These are phyloP conservation scores for Sextonia rubra DNA, from an alignment of 164 flowering plant species.

Conservation along the genomic window DNA sequence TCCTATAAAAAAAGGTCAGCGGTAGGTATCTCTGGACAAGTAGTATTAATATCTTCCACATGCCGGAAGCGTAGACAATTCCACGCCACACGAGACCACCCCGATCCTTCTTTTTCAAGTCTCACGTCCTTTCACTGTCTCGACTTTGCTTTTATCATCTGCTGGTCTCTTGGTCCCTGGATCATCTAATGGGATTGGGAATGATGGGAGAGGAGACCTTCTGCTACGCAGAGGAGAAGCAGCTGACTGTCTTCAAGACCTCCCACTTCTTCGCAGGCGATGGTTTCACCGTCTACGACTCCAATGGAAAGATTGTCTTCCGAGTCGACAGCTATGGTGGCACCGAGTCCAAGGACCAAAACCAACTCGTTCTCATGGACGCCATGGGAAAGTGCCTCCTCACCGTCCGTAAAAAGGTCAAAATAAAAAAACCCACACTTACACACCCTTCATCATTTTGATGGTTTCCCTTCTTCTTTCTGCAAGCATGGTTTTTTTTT, in stretches of 20 bases:
- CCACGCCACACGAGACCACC: neutral
- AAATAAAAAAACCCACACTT: no score
- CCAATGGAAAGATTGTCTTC: constrained; percentile 62
- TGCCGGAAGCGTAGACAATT: neutral
- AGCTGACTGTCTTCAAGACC: constrained; percentile 73
- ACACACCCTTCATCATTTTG: no score
- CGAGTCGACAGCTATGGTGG: constrained; percentile 86
- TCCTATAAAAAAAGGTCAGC: no score
- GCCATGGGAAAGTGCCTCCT: constrained; percentile 76
- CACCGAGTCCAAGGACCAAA: constrained; percentile 36
- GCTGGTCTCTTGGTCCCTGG: neutral
- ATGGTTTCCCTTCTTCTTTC: no score
- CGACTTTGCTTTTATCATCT: neutral
- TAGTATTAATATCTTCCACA: no score
- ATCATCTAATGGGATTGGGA: neutral
- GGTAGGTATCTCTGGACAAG: no score
- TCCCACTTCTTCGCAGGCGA: constrained; percentile 82
- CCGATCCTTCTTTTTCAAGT: no score
- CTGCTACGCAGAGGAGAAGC: constrained; percentile 49
- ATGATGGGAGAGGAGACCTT: constrained; percentile 34
- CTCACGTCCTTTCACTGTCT: neutral
- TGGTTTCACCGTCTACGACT: constrained; percentile 76
- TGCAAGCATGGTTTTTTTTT: no score
- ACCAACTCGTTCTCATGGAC: constrained; percentile 85
- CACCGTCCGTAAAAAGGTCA: constrained; percentile 87